Evolutionary conservation across 179 eudicot species (phyloP).

Genomic region (Spergularia azorica): DNA sequence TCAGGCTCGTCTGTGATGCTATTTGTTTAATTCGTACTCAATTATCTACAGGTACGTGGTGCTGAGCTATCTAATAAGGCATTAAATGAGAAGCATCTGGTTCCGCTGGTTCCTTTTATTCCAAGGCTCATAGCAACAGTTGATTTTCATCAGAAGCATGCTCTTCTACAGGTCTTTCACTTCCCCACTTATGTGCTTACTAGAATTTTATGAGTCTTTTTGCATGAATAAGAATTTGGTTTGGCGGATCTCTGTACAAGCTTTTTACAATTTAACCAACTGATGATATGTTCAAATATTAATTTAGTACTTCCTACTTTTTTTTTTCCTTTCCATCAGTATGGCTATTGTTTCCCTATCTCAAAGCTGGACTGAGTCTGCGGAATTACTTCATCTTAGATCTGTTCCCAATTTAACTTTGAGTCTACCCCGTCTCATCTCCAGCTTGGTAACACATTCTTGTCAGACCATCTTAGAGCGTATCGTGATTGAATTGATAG

Average conservation of each 20-base stretch:
- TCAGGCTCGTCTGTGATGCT: not conserved
- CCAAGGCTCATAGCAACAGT: slow-evolving; percentile 61
- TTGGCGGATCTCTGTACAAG: not conserved
- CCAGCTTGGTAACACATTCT: not conserved
- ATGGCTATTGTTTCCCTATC: not conserved
- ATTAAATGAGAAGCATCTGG: slow-evolving; percentile 56
- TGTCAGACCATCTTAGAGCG: not conserved
- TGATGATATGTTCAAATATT: not conserved
- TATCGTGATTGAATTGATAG: not conserved
- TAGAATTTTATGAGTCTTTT: not conserved
- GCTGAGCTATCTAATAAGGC: slow-evolving; percentile 42
- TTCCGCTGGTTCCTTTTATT: slow-evolving; percentile 64
- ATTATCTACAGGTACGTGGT: slow-evolving; percentile 48
- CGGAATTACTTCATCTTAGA: not conserved
- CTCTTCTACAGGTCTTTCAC: slow-evolving; percentile 65
- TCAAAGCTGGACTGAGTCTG: not conserved
- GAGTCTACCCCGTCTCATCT: not conserved
- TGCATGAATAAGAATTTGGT: not conserved
- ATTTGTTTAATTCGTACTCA: not conserved
- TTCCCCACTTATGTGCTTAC: slow-evolving; percentile 3
- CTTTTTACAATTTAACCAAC: not conserved
- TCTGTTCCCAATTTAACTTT: not conserved
- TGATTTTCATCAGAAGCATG: slow-evolving; percentile 55
- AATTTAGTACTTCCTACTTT: not conserved
- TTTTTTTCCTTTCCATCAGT: not conserved